Base-by-base conservation (phyloP, 2,329 filamentous ascomycete genomes). In the Sporothrix globosa region DNA sequence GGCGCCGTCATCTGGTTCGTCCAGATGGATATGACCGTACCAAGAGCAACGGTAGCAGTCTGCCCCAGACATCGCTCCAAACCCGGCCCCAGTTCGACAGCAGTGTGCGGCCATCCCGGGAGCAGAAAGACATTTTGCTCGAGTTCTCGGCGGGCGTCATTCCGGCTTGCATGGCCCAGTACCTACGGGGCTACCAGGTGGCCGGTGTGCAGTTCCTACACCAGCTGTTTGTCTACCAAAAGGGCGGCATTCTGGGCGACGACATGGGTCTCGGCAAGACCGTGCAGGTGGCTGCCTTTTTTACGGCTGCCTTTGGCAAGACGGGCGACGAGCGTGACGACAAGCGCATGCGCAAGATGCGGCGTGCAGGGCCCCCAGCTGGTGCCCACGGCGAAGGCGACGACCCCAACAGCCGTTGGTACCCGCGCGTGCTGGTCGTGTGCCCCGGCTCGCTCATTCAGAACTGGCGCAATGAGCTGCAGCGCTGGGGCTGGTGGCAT, bases 211-310 rank as follows among this genome's bases (percentile, higher is more conserved):
- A 87, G 44, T 98, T 97, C 76, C 83, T 99, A 9, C 94, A 98
- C 77, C 87, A 92, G 72, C 86, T 92, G 27, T 98, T 98, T 77
- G 91, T 97, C 4, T 95, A 92, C 74, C 96, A 99, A 77, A 91
- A 90, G 75, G 96, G 96, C 0, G 93, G 92, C 1, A 92, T 99
- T 27, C 84, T 99, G 0, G 94, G 95, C 3, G 96, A 99, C 77
- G 96, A 99, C 76, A 99, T 99, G 96, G 96, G 96, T 24, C 81
- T 99, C 44, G 96, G 96, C 0, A 99, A 99, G 80, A 99, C 96
- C 0, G 92, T 99, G 2, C 96, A 99, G 79, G 92, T 99, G 34
- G 96, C 93, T 70, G 92, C 94, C 0, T 98, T 99, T 74, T 83
- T 99, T 27, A 92, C 93, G 0, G 93, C 90, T 0, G 94, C 93